Evolutionary conservation across 208 protist genomes (phyloP), one percentile per base, ranked within the genome.

Genomic region (Tritrichomonas foetus): DNA sequence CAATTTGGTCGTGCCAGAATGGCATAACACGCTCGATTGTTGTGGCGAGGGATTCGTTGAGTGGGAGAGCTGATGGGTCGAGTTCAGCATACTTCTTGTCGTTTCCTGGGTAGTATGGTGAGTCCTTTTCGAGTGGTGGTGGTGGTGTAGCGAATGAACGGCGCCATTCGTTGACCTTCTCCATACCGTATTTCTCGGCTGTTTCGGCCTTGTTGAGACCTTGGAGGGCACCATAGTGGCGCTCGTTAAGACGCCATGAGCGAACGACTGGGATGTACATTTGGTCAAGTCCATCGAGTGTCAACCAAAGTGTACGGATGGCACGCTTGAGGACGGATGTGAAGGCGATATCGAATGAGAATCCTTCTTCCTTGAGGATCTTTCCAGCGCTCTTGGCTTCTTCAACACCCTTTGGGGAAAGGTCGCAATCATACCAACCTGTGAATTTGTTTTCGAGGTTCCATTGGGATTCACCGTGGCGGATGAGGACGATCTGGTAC

Each of bases 121-220:
- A 69, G 96, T 97, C 50, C 92, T 94, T 39, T 41, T 92, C 66
- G 5, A 94, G 27, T 47, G 13, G 16, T 55, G 96, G 96, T 93
- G 96, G 96, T 57, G 96, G 96, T 33, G 95, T 96, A 74, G 94
- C 96, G 69, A 96, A 97, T 14, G 94, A 69, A 57, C 96, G 64
- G 74, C 96, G 82, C 96, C 96, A 97, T 55, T 96, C 72, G 9
- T 94, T 69, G 30, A 97, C 96, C 94, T 97, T 95, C 41, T 96
- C 94, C 55, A 96, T 95, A 80, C 96, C 96, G 74, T 96, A 95
- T 82, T 97, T 97, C 36, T 94, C 74, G 47, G 95, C 96, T 36
- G 96, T 97, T 80, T 97, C 95, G 30, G 94, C 57, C 78, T 97
- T 97, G 95, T 97, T 96, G 22, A 97, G 69, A 25, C 96, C 96